Percentiles rank a stretch among this genome's conserved stretches.
Conservation (phyloP, 768 basidiomycete species). For the Hypsizygus marmoreus region DNA sequence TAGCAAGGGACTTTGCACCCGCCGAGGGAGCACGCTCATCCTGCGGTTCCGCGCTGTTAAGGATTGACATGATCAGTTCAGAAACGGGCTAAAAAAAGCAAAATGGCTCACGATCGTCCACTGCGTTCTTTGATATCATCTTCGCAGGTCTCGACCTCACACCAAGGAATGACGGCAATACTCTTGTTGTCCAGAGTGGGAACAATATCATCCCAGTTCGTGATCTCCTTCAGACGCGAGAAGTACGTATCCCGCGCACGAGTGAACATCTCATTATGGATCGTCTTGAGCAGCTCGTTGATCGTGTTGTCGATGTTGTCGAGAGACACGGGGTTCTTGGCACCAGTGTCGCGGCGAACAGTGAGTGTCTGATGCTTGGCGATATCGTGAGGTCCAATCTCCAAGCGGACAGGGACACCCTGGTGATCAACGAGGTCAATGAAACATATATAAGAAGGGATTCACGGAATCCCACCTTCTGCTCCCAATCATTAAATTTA, state of each 20-base stretch:
- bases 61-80: constrained; percentile 14
- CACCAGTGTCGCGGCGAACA: constrained; percentile 73
- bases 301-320: constrained; percentile 49
- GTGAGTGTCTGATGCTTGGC: constrained; percentile 77
- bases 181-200: constrained; percentile 88
- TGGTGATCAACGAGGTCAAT: constrained; percentile 27
- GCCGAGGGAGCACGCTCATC: constrained; percentile 97
- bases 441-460: constrained; percentile 1
- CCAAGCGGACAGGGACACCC: constrained; percentile 97
- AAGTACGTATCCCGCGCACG: constrained; percentile 77
- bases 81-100: constrained; percentile 10
- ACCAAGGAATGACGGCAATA: constrained; percentile 92
- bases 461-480: constrained; percentile 75
- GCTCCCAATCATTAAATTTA: constrained; percentile 99
- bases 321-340: constrained; percentile 46
- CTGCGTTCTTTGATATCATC: constrained; percentile 98
- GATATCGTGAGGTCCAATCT: constrained; percentile 94
- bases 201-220: constrained; percentile 91
- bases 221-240: constrained; percentile 69
- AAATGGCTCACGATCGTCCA: constrained; percentile 67
- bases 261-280: constrained; percentile 87
- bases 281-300: constrained; percentile 72
- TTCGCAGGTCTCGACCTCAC: constrained; percentile 89
- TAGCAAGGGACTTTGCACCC: constrained; percentile 95
- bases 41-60: constrained; percentile 76